These are phyloP conservation scores for Boletales sp. DNA, from an alignment of 768 basidiomycete species.

Conservation along the genomic window DNA sequence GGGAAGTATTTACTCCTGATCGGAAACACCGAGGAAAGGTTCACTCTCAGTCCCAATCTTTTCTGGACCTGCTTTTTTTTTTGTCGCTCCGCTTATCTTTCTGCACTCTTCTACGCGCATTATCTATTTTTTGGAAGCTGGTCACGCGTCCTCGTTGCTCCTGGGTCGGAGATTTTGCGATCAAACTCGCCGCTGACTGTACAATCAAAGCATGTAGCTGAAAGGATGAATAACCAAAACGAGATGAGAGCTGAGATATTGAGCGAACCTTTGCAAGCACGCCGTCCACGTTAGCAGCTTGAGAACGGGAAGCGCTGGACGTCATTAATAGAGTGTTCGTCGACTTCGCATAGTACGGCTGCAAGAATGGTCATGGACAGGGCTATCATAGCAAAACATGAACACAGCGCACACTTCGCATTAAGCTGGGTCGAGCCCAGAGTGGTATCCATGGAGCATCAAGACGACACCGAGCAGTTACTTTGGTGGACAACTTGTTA, in stretches of 20 bases:
- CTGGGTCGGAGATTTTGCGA: constrained; percentile 19
- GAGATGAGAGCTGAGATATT: background rate
- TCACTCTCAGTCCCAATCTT: constrained; percentile 22
- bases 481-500: constrained; percentile 88
- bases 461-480: constrained; percentile 56
- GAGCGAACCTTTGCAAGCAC: constrained; percentile 57
- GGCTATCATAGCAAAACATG: background rate
- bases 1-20: no score
- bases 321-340: constrained; percentile 65
- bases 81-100: constrained; percentile 24
- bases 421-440: constrained; percentile 55
- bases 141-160: constrained; percentile 27
- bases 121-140: constrained; percentile 18
- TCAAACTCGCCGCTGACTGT: constrained; percentile 19
- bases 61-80: constrained; percentile 27
- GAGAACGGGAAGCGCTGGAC: constrained; percentile 70
- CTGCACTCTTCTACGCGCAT: constrained; percentile 19
- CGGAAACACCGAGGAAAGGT: no score
- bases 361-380: constrained; percentile 3
- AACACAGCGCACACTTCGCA: constrained; percentile 41
- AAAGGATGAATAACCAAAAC: background rate
- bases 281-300: constrained; percentile 71
- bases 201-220: constrained; percentile 28
- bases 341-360: constrained; percentile 70
- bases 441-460: constrained; percentile 63